phyloP scores from a whole-genome alignment of 2,329 filamentous ascomycete genomes.

The Nothopassalora personata region DNA sequence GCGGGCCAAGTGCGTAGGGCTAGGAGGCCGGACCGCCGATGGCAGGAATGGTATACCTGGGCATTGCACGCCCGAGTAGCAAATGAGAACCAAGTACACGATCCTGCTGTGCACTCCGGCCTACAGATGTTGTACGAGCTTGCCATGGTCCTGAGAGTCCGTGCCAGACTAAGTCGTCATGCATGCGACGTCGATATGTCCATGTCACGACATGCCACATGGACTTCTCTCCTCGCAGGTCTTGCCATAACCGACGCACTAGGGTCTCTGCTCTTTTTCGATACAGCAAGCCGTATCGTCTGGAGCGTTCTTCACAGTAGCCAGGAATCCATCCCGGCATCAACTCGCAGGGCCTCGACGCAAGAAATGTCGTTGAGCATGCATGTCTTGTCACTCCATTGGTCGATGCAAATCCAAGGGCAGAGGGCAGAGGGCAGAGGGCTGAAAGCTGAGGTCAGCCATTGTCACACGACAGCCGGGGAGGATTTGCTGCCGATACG shows the following conservation, averaged over 20 bases:
- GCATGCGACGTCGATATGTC: no score
- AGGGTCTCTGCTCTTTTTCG: no score
- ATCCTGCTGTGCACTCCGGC: neutral
- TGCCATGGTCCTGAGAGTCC: neutral
- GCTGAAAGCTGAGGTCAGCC: slow-evolving; percentile 3
- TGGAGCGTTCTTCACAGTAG: neutral
- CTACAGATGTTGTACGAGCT: neutral
- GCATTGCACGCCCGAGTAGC: neutral
- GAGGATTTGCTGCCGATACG: neutral
- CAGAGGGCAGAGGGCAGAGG: neutral
- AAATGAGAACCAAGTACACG: neutral
- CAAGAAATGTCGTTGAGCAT: neutral
- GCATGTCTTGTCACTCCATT: neutral
- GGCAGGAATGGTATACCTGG: neutral
- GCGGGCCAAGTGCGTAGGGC: neutral
- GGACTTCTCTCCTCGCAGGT: neutral
- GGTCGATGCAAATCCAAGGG: neutral
- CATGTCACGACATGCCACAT: no score
- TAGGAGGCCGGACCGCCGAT: neutral
- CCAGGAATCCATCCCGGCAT: neutral
- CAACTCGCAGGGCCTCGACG: neutral
- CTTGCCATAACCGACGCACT: neutral
- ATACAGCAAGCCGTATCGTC: no score
- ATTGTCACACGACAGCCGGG: slow-evolving; percentile 2
- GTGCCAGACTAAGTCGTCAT: neutral